Evolutionary conservation across 2,329 filamentous ascomycete species (phyloP).

Genomic region (Elsinoe perseae): DNA sequence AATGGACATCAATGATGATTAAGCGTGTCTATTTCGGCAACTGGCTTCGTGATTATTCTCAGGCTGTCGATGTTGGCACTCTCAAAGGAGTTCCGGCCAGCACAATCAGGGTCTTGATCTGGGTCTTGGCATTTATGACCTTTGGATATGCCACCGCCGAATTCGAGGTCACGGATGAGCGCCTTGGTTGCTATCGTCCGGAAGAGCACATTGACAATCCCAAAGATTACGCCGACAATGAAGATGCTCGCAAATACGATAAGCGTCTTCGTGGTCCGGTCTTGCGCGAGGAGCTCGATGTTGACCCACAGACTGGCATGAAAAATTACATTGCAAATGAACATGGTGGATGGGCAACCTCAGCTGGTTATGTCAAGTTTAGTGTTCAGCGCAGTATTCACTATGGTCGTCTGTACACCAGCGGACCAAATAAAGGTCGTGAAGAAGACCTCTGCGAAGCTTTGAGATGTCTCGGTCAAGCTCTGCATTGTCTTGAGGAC

Average conservation of each 20-base stretch:
- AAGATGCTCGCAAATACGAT: conserved; percentile 78
- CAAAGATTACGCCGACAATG: conserved; percentile 80
- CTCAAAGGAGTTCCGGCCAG: conserved; percentile 86
- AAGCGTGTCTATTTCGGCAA: conserved; percentile 86
- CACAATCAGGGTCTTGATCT: conserved; percentile 81
- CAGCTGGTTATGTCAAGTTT: conserved; percentile 64
- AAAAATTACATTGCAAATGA: conserved; percentile 97
- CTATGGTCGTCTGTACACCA: conserved; percentile 66
- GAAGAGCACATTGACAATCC: conserved; percentile 76
- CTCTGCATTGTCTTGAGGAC: conserved; percentile 84
- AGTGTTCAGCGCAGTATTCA: conserved; percentile 69
- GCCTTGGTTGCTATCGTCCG: conserved; percentile 72
- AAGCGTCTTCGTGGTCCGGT: conserved; percentile 65
- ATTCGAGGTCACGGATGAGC: conserved; percentile 73
- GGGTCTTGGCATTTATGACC: conserved; percentile 81
- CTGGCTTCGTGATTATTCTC: conserved; percentile 89
- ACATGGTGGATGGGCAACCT: conserved; percentile 67
- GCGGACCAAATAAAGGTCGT: conserved; percentile 47
- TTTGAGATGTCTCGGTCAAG: conserved; percentile 77
- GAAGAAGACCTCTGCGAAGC: conserved; percentile 81
- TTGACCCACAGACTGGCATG: conserved; percentile 55
- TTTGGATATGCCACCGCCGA: conserved; percentile 78
- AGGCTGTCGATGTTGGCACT: conserved; percentile 87
- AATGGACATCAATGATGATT: conserved; percentile 43
- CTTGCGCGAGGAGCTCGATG: conserved; percentile 64